Conservation (phyloP, 1,139 yeast genomes). For the Nakaseomyces delphensis region DNA sequence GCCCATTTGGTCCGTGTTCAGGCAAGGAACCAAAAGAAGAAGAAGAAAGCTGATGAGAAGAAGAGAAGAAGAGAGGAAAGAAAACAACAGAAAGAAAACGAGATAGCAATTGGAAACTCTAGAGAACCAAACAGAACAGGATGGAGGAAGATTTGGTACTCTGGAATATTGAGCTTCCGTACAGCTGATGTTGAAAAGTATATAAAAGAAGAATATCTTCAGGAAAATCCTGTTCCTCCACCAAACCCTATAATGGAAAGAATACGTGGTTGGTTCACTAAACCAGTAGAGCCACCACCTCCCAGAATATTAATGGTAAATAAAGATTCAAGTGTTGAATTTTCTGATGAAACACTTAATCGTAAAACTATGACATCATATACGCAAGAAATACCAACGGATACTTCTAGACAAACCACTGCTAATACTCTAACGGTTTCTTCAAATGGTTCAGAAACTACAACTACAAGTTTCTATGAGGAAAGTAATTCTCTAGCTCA, state of each 20-base stretch:
- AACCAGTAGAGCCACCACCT: background rate
- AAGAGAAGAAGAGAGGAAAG: background rate
- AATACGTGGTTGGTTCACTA: conserved; percentile 1
- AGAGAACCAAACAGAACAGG: background rate
- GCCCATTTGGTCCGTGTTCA: background rate
- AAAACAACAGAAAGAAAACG: background rate
- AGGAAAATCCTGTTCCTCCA: background rate
- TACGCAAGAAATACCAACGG: background rate
- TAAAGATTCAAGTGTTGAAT: conserved; percentile 4
- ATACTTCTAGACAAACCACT: background rate
- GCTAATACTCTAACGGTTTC: background rate
- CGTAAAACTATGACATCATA: conserved; percentile 3
- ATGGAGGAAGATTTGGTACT: background rate
- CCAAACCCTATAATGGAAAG: background rate
- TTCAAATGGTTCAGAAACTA: background rate
- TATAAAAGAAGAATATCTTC: background rate
- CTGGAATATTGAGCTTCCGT: background rate
- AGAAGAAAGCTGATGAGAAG: background rate
- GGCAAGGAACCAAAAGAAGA: background rate
- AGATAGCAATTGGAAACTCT: background rate
- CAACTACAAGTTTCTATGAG: background rate
- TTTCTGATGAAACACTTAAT: conserved; percentile 3
- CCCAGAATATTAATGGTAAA: conserved; percentile 1
- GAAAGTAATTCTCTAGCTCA: background rate
- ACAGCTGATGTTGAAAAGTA: background rate